Evolutionary conservation across 495 filamentous ascomycete species (phyloP), one percentile per base, ranked within the genome.

Genomic region (Neurospora terricola): DNA sequence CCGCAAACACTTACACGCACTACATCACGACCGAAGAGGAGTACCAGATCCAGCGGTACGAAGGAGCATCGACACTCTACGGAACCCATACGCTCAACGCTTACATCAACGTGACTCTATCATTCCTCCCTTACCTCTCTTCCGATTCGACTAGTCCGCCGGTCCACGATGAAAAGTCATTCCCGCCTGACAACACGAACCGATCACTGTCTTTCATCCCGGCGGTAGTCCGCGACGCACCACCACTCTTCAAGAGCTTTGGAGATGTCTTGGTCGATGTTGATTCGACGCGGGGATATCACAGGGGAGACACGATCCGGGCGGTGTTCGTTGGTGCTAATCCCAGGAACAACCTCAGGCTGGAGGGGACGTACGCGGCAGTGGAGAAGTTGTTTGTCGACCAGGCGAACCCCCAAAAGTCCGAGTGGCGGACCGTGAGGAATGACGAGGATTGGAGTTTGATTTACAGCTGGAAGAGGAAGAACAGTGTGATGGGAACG

Each of bases 21-120:
- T 99, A 99, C 81, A 96, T 97, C 81, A 83, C 93, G 11, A 99
- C 96, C 0, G 89, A 93, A 76, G 93, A 98, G 79, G 96, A 99
- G 78, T 99, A 98, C 79, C 80, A 74, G 18, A 88, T 94, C 71
- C 96, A 99, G 81, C 90, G 96, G 69, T 98, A 98, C 82, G 96
- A 99, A 83, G 96, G 96, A 69, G 96, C 94, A 18, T 96, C 93
- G 36, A 99, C 96, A 5, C 88, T 98, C 37, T 97, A 97, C 82
- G 96, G 96, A 0, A 93, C 93, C n/a, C 90, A 94, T 77, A 97
- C 93, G 23, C 86, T 98, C 6, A 90, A 93, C 43, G 95, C 94
- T 2, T 95, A 97, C 82, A 91, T 99, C 81, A 93, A 96, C 79
- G 82, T 94, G 40, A 96, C 93, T 6, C 85, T 91, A 40, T 87